These are phyloP conservation scores for Hymenoscyphus fraxineus DNA, from an alignment of 2,329 filamentous ascomycete genomes.

Conservation along the genomic window DNA sequence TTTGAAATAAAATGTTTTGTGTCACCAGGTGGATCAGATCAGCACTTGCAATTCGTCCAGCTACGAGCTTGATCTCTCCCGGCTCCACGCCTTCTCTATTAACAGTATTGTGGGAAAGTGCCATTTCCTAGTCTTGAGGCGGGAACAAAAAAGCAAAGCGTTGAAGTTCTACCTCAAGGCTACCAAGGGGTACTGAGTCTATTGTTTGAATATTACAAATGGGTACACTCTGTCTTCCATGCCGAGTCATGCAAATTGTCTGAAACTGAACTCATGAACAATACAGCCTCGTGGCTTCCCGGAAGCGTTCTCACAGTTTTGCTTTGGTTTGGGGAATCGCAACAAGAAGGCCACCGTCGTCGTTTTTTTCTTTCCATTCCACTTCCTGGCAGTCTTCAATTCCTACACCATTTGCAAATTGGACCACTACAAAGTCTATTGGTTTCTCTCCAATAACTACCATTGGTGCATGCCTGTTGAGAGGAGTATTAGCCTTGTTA, in stretches of 20 bases:
- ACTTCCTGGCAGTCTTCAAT: slow-evolving; percentile 88
- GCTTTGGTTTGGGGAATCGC: slow-evolving; percentile 16
- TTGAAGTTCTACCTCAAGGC: neutral
- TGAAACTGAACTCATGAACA: neutral
- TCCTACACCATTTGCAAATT: slow-evolving; percentile 79
- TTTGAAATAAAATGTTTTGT: neutral
- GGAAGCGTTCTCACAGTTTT: neutral
- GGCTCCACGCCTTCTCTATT: neutral
- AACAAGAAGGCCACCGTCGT: slow-evolving; percentile 17
- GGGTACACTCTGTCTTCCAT: neutral
- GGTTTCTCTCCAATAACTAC: slow-evolving; percentile 68
- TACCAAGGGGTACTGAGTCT: neutral
- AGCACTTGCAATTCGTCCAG: slow-evolving; percentile 1
- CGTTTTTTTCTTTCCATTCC: slow-evolving; percentile 20
- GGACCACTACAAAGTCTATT: slow-evolving; percentile 84
- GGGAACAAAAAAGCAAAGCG: neutral
- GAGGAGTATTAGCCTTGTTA: neutral
- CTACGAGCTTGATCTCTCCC: neutral
- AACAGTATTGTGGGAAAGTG: neutral
- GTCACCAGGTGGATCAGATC: neutral
- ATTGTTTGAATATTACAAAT: neutral
- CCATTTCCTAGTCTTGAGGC: neutral
- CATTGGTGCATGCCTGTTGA: slow-evolving; percentile 78
- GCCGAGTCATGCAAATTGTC: neutral
- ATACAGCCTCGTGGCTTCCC: neutral